Percentiles rank a stretch among this genome's conserved stretches.
Evolutionary conservation across 1,284 basidiomycete species (phyloP).

Genomic region (Pseudozyma pruni): DNA sequence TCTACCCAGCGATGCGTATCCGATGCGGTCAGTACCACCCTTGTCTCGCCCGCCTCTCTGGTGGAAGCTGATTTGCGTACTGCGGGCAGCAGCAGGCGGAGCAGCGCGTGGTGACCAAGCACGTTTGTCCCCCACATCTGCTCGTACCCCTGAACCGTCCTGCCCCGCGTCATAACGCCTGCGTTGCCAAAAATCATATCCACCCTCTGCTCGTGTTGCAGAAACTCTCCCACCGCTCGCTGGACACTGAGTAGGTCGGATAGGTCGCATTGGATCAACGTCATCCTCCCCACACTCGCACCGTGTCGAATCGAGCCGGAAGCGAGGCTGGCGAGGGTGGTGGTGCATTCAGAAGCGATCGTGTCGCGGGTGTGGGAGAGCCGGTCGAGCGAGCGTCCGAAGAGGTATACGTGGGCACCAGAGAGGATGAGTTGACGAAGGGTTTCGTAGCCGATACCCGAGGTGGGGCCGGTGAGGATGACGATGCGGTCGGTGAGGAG

Average conservation of each 20-base stretch:
- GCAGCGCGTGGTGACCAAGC: slow-evolving; percentile 52
- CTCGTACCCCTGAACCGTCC: slow-evolving; percentile 51
- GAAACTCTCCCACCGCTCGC: slow-evolving; percentile 27
- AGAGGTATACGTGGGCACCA: slow-evolving; percentile 58
- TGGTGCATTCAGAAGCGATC: slow-evolving; percentile 10
- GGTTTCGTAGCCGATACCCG: slow-evolving; percentile 59
- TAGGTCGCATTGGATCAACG: slow-evolving; percentile 48
- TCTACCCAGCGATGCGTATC: slow-evolving; percentile 39
- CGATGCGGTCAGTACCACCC: slow-evolving; percentile 49
- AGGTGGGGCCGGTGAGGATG: slow-evolving; percentile 61
- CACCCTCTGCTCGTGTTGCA: slow-evolving; percentile 25
- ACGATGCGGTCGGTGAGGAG: slow-evolving; percentile 39
- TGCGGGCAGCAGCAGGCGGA: slow-evolving; percentile 42
- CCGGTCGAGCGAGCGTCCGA: slow-evolving; percentile 17
- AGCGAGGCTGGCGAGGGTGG: not conserved
- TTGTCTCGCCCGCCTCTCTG: slow-evolving; percentile 10
- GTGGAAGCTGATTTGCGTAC: slow-evolving; percentile 15
- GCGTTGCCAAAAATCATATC: slow-evolving; percentile 56
- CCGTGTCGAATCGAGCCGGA: not conserved
- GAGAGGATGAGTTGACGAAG: slow-evolving; percentile 45
- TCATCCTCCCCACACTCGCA: slow-evolving; percentile 23
- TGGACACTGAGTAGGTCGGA: slow-evolving; percentile 38
- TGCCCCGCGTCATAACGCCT: slow-evolving; percentile 37
- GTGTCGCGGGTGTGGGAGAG: slow-evolving; percentile 11
- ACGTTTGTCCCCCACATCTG: slow-evolving; percentile 56